phyloP scores from a whole-genome alignment of 202 grass and related monocot species.

The Dendrocalamus latiflorus region DNA sequence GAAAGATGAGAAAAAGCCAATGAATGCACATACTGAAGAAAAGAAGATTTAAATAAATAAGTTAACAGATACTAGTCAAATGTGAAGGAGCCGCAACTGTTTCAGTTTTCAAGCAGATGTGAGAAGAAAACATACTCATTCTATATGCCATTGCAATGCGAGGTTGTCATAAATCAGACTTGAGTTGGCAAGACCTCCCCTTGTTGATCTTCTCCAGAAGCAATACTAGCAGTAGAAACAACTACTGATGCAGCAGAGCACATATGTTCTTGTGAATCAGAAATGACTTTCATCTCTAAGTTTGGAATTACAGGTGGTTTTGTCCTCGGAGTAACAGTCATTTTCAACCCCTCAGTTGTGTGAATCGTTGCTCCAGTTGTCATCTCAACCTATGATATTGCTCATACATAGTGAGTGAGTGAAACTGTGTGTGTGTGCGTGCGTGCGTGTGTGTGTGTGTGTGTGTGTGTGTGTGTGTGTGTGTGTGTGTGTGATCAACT shows the following conservation, averaged over 20 bases:
- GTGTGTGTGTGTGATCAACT: not conserved
- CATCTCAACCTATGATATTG: slow-evolving; percentile 72
- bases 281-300: slow-evolving; percentile 60
- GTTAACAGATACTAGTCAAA: not conserved
- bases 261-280: slow-evolving; percentile 33
- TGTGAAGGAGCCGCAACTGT: not conserved
- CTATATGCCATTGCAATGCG: slow-evolving; percentile 1
- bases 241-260: slow-evolving; percentile 24
- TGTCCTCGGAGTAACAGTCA: slow-evolving; percentile 77
- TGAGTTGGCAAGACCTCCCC: slow-evolving; percentile 41
- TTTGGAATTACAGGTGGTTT: slow-evolving; percentile 67
- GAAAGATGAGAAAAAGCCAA: not conserved
- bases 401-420: not conserved
- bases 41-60: not conserved
- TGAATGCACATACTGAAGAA: not conserved
- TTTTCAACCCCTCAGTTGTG: slow-evolving; percentile 78
- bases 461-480: not conserved
- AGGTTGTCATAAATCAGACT: slow-evolving; percentile 35
- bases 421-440: not conserved
- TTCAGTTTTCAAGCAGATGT: not conserved
- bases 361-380: slow-evolving; percentile 95
- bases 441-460: not conserved
- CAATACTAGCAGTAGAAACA: slow-evolving; percentile 28
- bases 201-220: slow-evolving; percentile 60
- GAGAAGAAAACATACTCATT: slow-evolving; percentile 26